A percentile compares a stretch with the other conserved stretches of the same genome.
These are phyloP conservation scores for Castanea mollissima DNA, from an alignment of 306 rosid genomes.

Conservation along the genomic window DNA sequence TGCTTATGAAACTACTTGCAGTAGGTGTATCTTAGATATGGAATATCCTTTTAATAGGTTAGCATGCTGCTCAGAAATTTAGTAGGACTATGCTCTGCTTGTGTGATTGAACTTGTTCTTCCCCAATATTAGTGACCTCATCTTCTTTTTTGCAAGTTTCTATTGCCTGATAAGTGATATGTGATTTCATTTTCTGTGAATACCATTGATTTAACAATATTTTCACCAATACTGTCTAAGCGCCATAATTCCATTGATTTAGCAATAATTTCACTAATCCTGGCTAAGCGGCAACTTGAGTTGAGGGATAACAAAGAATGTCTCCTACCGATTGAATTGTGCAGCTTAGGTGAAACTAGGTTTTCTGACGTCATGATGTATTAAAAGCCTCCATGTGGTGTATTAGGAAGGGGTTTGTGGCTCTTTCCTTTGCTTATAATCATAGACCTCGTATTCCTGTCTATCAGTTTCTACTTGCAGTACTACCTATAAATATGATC, in stretches of 20 bases:
- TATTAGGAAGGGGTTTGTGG: background rate
- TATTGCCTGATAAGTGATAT: background rate
- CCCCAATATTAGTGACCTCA: background rate
- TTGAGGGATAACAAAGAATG: background rate
- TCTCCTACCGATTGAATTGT: background rate
- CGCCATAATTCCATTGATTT: background rate
- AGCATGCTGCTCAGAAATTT: background rate
- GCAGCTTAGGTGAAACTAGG: background rate
- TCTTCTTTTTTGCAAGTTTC: background rate
- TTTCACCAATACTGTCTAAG: background rate
- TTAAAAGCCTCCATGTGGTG: background rate
- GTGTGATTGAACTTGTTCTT: background rate
- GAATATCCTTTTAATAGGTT: background rate
- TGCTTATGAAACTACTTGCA: background rate
- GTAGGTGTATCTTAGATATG: background rate
- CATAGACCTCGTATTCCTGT: background rate
- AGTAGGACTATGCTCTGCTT: background rate
- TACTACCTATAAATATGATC: background rate
- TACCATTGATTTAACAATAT: background rate
- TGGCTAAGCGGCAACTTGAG: background rate
- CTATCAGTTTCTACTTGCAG: background rate
- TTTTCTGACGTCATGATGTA: background rate
- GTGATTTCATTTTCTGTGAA: no score
- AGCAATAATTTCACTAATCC: background rate
- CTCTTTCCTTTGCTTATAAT: background rate